Conservation (phyloP, 2,329 filamentous ascomycete species). For the Cladosporium velox region DNA sequence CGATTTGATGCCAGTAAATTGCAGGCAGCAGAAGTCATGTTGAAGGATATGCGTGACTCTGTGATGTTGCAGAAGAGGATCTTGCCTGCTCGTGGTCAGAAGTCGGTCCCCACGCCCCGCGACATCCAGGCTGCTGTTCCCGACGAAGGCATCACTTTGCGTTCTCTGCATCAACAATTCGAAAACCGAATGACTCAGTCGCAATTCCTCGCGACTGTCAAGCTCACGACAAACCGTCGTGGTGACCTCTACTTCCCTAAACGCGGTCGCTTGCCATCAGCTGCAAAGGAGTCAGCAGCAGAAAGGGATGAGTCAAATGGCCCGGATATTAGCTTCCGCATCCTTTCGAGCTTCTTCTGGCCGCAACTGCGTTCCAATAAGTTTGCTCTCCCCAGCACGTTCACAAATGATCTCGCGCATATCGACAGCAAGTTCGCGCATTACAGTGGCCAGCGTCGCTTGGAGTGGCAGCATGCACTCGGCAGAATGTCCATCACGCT, state of each 20-base stretch:
- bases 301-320: neutral
- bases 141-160: constrained; percentile 39
- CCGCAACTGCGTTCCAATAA: constrained; percentile 72
- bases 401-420: constrained; percentile 38
- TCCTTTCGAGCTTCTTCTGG: constrained; percentile 93
- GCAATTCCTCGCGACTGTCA: constrained; percentile 32
- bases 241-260: constrained; percentile 35
- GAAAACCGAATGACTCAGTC: constrained; percentile 30
- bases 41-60: constrained; percentile 88
- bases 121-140: constrained; percentile 40
- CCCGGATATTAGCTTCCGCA: constrained; percentile 70
- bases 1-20: constrained; percentile 83
- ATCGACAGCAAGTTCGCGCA: constrained; percentile 77
- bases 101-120: constrained; percentile 32
- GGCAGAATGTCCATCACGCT: constrained; percentile 80
- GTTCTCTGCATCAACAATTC: constrained; percentile 35
- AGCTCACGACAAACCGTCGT: constrained; percentile 33
- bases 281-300: neutral
- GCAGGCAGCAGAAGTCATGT: constrained; percentile 96
- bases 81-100: constrained; percentile 34
- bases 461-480: constrained; percentile 83
- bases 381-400: constrained; percentile 68
- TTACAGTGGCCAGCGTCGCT: constrained; percentile 79
- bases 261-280: constrained; percentile 30
- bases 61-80: constrained; percentile 56